phyloP scores from a whole-genome alignment of 2,329 filamentous ascomycete species.

The Onygena corvina region DNA sequence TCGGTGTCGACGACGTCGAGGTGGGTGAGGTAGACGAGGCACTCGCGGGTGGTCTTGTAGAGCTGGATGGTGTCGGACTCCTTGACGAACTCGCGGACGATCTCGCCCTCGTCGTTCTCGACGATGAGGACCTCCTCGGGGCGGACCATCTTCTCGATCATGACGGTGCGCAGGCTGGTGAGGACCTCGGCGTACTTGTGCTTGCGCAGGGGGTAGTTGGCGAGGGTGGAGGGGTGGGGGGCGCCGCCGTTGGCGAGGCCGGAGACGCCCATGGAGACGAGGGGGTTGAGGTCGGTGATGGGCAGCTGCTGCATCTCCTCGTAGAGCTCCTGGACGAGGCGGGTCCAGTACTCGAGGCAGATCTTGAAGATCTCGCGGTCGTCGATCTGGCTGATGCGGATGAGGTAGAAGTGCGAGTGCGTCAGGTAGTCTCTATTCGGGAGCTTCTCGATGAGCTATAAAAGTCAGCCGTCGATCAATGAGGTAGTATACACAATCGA shows the following conservation, averaged over 20 bases:
- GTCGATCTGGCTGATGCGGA: constrained; percentile 95
- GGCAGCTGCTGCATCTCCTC: constrained; percentile 98
- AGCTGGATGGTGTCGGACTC: constrained; percentile 98
- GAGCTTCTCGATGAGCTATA: constrained; percentile 79
- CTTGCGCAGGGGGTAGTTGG: constrained; percentile 86
- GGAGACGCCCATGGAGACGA: constrained; percentile 63
- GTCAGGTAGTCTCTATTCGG: constrained; percentile 90
- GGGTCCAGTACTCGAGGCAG: constrained; percentile 97
- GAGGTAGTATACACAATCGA: constrained; percentile 16
- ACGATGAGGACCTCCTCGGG: constrained; percentile 97
- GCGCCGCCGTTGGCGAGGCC: constrained; percentile 67
- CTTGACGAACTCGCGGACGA: constrained; percentile 97
- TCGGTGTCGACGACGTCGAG: constrained; percentile 95
- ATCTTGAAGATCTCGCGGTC: constrained; percentile 99
- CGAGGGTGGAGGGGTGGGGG: constrained; percentile 69
- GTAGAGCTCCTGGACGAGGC: constrained; percentile 92
- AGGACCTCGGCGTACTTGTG: constrained; percentile 95
- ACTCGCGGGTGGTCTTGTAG: constrained; percentile 97
- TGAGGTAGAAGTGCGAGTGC: constrained; percentile 95
- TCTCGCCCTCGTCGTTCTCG: constrained; percentile 99
- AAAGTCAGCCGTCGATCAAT: constrained; percentile 4
- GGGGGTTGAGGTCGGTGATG: constrained; percentile 80
- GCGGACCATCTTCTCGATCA: constrained; percentile 99
- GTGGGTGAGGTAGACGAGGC: constrained; percentile 92
- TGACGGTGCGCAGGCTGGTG: constrained; percentile 86